These are phyloP conservation scores for Fusarium musae DNA, from an alignment of 2,329 filamentous ascomycete genomes.

Conservation along the genomic window DNA sequence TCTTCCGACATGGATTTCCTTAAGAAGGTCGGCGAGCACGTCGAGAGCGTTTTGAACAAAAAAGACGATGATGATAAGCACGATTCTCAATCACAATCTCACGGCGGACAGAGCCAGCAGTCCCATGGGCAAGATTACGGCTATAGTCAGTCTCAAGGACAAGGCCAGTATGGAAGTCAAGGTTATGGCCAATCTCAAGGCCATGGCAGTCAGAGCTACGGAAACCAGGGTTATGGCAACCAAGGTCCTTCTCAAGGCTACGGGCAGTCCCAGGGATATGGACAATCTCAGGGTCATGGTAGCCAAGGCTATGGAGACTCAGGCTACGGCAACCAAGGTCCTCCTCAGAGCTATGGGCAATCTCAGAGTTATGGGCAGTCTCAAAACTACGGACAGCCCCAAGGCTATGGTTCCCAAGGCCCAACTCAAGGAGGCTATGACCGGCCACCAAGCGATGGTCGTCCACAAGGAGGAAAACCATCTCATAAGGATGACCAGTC, in stretches of 20 bases:
- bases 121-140: slow-evolving; percentile 41
- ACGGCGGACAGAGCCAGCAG: slow-evolving; percentile 7
- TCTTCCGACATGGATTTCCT: slow-evolving; percentile 50
- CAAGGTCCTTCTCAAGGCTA: slow-evolving; percentile 39
- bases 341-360: slow-evolving; percentile 40
- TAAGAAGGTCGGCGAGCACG: slow-evolving; percentile 44
- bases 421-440: slow-evolving; percentile 14
- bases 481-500: neutral
- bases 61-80: slow-evolving; percentile 51
- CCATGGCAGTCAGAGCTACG: neutral
- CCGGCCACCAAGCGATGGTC: neutral
- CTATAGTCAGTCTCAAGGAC: slow-evolving; percentile 21
- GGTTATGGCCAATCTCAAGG: slow-evolving; percentile 1
- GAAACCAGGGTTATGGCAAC: neutral
- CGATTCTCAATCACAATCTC: slow-evolving; percentile 55
- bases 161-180: slow-evolving; percentile 11
- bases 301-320: neutral
- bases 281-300: neutral
- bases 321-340: neutral
- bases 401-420: neutral
- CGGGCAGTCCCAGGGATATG: slow-evolving; percentile 2
- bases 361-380: slow-evolving; percentile 1
- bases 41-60: slow-evolving; percentile 45
- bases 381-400: neutral
- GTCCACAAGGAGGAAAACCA: slow-evolving; percentile 5